phyloP scores from a whole-genome alignment of 1,284 basidiomycete species.

The Moesziomyces aphidis region DNA sequence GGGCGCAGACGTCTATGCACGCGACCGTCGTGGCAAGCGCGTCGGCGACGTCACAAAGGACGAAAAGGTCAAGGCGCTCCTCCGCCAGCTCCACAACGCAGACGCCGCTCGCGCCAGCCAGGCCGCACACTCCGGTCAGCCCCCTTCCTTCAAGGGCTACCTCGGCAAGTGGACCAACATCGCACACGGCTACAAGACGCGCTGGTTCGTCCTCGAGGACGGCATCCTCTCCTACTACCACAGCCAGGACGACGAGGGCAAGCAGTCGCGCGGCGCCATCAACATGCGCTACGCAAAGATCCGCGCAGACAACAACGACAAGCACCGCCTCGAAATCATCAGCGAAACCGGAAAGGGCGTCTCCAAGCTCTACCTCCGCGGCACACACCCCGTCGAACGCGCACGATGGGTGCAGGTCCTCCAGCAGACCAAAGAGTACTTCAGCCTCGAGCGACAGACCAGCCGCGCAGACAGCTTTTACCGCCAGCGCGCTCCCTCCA shows the following conservation, averaged over 20 bases:
- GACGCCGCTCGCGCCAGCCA: constrained; percentile 71
- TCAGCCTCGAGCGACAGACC: constrained; percentile 47
- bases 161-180: constrained; percentile 88
- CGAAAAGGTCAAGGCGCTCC: constrained; percentile 83
- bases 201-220: constrained; percentile 93
- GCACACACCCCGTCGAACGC: constrained; percentile 73
- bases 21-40: constrained; percentile 82
- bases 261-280: constrained; percentile 88
- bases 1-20: constrained; percentile 89
- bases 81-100: constrained; percentile 75
- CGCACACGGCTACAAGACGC: constrained; percentile 86
- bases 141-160: constrained; percentile 64
- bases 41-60: constrained; percentile 78
- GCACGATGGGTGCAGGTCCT: constrained; percentile 65
- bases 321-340: constrained; percentile 84
- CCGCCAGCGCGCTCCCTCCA: constrained; percentile 33
- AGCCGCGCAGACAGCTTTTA: constrained; percentile 50
- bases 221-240: constrained; percentile 83
- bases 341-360: constrained; percentile 70
- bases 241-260: constrained; percentile 88
- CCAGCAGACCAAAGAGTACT: constrained; percentile 58
- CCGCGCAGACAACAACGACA: constrained; percentile 70
- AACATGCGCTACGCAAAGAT: constrained; percentile 81
- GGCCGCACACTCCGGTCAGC: constrained; percentile 39
- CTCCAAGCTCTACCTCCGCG: constrained; percentile 90